phyloP scores from a whole-genome alignment of 139 green algal genomes.

The Helicosporidium sp. region DNA sequence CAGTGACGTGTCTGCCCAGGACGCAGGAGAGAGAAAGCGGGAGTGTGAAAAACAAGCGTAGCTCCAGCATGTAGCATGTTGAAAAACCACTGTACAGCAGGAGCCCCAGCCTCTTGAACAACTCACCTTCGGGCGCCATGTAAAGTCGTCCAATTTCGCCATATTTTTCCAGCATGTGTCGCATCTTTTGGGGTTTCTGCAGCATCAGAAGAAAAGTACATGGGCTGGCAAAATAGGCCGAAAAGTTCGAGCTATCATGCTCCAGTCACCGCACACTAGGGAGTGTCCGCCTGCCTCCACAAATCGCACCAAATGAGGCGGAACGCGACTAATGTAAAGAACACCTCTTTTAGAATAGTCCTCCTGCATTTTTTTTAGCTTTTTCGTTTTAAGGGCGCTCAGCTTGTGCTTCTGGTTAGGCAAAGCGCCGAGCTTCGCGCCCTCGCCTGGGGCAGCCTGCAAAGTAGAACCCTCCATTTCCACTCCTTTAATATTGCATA shows the following conservation, averaged over 20 bases:
- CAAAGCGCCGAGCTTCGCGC: too few relatives aligned
- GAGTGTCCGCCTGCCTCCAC: too few relatives aligned
- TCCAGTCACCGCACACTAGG: neutral
- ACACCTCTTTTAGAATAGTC: slow-evolving; percentile 33
- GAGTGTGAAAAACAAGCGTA: too few relatives aligned
- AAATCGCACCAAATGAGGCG: slow-evolving; percentile 41
- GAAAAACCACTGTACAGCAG: neutral
- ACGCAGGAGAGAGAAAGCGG: too few relatives aligned
- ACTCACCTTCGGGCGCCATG: slow-evolving; percentile 53
- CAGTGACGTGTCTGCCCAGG: too few relatives aligned
- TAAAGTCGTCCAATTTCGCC: slow-evolving; percentile 65
- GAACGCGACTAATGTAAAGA: slow-evolving; percentile 63
- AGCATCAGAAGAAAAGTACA: slow-evolving; percentile 3
- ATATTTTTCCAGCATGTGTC: slow-evolving; percentile 60
- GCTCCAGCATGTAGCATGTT: neutral
- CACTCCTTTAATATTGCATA: too few relatives aligned
- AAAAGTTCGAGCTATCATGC: neutral
- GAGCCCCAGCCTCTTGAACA: slow-evolving; percentile 1
- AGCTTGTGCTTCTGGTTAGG: neutral
- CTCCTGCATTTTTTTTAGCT: slow-evolving; percentile 11
- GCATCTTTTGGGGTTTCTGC: slow-evolving; percentile 76
- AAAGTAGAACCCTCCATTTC: too few relatives aligned
- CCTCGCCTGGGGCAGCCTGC: too few relatives aligned
- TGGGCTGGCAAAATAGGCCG: slow-evolving; percentile 10
- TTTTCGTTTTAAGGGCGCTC: neutral